These are phyloP conservation scores for Suillus americanus DNA, from an alignment of 768 basidiomycete species.

Conservation along the genomic window DNA sequence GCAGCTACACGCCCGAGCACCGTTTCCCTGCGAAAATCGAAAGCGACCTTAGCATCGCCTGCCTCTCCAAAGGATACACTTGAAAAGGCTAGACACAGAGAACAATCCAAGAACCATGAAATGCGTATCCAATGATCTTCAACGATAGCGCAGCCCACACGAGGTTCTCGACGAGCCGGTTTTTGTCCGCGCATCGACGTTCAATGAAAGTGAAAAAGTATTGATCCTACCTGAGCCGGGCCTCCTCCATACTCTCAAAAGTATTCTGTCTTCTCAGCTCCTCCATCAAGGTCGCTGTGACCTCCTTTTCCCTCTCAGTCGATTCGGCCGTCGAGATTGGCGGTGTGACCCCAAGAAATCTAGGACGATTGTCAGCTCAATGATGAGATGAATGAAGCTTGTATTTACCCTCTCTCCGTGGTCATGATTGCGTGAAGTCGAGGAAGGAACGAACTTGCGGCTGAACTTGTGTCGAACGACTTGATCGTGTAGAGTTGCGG, in stretches of 20 bases:
- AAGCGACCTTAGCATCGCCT: constrained; percentile 20
- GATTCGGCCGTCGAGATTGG: constrained; percentile 81
- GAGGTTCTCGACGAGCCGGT: background rate
- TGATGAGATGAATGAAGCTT: constrained; percentile 12
- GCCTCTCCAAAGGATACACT: constrained; percentile 6
- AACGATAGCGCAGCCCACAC: constrained; percentile 1
- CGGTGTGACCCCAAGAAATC: constrained; percentile 80
- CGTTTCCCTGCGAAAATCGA: constrained; percentile 65
- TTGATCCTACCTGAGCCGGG: constrained; percentile 71
- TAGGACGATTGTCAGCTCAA: constrained; percentile 28
- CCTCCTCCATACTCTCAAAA: constrained; percentile 89
- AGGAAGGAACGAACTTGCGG: constrained; percentile 3
- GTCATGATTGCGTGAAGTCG: constrained; percentile 29
- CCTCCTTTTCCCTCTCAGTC: constrained; percentile 76
- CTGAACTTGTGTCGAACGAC: constrained; percentile 11
- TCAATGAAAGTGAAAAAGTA: constrained; percentile 9
- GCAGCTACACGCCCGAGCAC: constrained; percentile 88
- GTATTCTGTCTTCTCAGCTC: constrained; percentile 84
- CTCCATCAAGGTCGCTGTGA: constrained; percentile 83
- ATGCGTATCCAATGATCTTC: background rate
- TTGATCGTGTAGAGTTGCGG: constrained; percentile 6
- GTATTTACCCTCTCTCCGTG: constrained; percentile 40
- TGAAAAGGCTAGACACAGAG: background rate
- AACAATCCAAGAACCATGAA: background rate
- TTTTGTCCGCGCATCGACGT: background rate